Conservation (phyloP, 2,329 filamentous ascomycete genomes). For the Pseudogymnoascus sp. region DNA sequence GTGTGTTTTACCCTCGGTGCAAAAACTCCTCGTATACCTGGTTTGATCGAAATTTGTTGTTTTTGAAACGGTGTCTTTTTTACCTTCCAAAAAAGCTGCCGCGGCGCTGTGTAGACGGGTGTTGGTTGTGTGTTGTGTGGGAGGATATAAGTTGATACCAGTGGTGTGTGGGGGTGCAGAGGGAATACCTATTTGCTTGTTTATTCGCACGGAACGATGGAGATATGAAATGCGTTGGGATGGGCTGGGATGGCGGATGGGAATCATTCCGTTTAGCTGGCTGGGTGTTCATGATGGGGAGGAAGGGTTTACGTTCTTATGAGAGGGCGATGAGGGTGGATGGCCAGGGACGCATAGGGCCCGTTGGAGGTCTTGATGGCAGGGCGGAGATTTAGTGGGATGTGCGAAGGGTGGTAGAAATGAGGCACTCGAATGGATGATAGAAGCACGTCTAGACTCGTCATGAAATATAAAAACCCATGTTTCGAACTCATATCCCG, state of each 20-base stretch:
- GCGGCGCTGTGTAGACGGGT: not conserved
- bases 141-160: not conserved
- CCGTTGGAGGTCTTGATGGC: too few species aligned
- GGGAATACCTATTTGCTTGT: constrained; percentile 9
- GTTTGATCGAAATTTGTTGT: not conserved
- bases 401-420: not conserved
- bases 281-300: not conserved
- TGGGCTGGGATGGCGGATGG: not conserved
- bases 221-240: not conserved
- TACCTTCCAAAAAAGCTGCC: not conserved
- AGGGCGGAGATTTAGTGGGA: not conserved
- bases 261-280: not conserved
- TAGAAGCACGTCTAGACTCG: constrained; percentile 2
- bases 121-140: not conserved
- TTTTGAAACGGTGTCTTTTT: too few species aligned
- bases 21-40: not conserved
- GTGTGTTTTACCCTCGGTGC: not conserved
- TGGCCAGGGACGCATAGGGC: too few species aligned
- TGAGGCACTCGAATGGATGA: not conserved
- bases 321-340: not conserved
- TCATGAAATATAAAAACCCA: constrained; percentile 1
- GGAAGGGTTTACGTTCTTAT: not conserved
- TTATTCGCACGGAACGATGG: constrained; percentile 3
- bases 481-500: not conserved
- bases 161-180: not conserved